Percentiles rank a stretch among this genome's conserved stretches.
phyloP scores from a whole-genome alignment of 345 rosid genomes.

The Gossypium bickii region DNA sequence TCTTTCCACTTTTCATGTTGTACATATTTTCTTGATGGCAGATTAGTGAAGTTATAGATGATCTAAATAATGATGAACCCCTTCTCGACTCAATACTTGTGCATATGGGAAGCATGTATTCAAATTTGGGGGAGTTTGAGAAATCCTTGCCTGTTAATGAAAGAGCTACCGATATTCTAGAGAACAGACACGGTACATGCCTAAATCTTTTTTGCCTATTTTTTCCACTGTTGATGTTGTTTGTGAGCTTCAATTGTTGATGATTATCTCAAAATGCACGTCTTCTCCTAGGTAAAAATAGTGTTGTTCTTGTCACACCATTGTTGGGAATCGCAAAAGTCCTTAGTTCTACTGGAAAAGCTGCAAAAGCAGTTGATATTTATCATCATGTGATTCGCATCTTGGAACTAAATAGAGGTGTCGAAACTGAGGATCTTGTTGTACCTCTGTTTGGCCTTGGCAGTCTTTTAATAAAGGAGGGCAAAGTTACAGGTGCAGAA shows the following conservation, averaged over 20 bases:
- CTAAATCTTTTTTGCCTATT: not conserved
- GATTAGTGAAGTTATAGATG: constrained; percentile 56
- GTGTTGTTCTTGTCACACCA: constrained; percentile 58
- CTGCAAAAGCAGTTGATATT: constrained; percentile 44
- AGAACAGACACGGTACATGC: constrained; percentile 51
- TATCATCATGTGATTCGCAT: constrained; percentile 52
- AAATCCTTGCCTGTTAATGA: constrained; percentile 49
- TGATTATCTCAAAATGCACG: not conserved
- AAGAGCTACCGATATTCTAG: constrained; percentile 50
- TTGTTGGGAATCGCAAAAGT: constrained; percentile 80
- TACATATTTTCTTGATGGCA: constrained; percentile 30
- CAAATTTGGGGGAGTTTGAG: constrained; percentile 58
- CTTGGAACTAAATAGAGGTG: constrained; percentile 63
- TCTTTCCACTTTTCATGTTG: constrained; percentile 7
- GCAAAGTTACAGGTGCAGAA: constrained; percentile 63
- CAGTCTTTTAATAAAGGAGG: constrained; percentile 68
- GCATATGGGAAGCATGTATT: constrained; percentile 84
- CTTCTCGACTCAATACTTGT: constrained; percentile 67
- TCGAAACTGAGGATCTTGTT: constrained; percentile 68
- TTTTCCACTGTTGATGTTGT: not conserved
- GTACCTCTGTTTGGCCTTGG: constrained; percentile 67
- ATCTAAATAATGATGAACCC: constrained; percentile 43
- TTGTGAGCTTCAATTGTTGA: not conserved
- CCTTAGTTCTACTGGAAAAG: constrained; percentile 54
- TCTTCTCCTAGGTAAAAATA: constrained; percentile 42